phyloP scores from a whole-genome alignment of 345 rosid genomes.

The Camelina neglecta region DNA sequence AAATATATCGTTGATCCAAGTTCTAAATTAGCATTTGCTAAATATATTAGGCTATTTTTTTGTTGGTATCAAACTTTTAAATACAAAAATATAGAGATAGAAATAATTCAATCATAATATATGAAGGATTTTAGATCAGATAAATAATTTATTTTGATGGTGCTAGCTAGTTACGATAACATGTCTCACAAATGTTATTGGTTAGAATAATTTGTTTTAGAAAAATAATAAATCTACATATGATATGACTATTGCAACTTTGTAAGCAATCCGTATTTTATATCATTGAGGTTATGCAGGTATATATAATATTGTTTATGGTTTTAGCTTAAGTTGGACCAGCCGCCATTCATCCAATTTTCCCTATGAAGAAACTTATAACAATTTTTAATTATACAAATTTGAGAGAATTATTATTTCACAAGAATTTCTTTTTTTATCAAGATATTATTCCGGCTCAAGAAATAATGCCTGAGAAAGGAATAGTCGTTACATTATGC shows the following conservation, averaged over 20 bases:
- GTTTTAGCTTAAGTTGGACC: conserved; percentile 4
- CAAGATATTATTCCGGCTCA: conserved; percentile 13
- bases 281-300: conserved; percentile 20
- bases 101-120: not conserved
- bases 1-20: no score
- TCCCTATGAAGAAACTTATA: not conserved
- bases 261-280: not conserved
- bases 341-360: conserved; percentile 38
- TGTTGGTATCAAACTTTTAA: no score
- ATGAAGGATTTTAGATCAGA: not conserved
- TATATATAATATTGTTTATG: not conserved
- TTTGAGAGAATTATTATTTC: not conserved
- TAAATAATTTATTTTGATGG: not conserved
- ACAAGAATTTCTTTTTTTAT: not conserved
- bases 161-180: not conserved
- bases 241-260: not conserved
- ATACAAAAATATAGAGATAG: not conserved
- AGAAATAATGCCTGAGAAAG: conserved; percentile 25
- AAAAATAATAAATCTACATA: not conserved
- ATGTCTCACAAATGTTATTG: not conserved
- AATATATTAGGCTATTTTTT: no score
- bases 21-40: no score
- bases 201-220: not conserved
- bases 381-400: not conserved
- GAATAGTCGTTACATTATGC: conserved; percentile 29